Evolutionary conservation across 2,329 filamentous ascomycete genomes (phyloP).

Genomic region (Pseudonectria buxi): DNA sequence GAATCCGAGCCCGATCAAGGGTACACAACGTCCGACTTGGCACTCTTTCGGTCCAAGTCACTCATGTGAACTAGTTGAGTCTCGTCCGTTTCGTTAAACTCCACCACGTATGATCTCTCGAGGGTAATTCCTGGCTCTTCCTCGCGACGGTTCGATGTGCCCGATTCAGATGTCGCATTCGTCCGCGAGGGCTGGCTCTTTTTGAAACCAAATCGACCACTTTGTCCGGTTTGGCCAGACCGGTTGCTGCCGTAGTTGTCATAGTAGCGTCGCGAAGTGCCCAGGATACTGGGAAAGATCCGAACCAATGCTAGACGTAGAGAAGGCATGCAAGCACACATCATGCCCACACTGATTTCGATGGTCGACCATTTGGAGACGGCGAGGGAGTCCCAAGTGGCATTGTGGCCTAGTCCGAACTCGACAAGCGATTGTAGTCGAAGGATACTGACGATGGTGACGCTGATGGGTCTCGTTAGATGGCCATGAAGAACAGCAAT

Average conservation of each 20-base stretch:
- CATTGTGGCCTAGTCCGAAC: slow-evolving; percentile 25
- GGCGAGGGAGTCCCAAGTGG: slow-evolving; percentile 29
- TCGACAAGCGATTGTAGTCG: slow-evolving; percentile 28
- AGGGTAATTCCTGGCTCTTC: slow-evolving; percentile 24
- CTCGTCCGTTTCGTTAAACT: slow-evolving; percentile 28
- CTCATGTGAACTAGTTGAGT: slow-evolving; percentile 25
- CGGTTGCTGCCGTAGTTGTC: slow-evolving; percentile 14
- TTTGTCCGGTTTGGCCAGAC: slow-evolving; percentile 2
- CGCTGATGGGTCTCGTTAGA: slow-evolving; percentile 16
- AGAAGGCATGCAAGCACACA: slow-evolving; percentile 34
- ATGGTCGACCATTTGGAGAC: slow-evolving; percentile 30
- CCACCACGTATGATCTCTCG: slow-evolving; percentile 29
- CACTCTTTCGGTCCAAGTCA: slow-evolving; percentile 17
- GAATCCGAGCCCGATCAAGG: too few species aligned
- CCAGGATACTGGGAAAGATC: slow-evolving; percentile 31
- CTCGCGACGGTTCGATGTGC: slow-evolving; percentile 10
- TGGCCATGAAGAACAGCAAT: not conserved
- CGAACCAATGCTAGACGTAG: slow-evolving; percentile 29
- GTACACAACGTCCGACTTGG: slow-evolving; percentile 4
- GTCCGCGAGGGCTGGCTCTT: slow-evolving; percentile 11
- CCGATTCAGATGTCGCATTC: slow-evolving; percentile 19
- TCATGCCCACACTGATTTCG: slow-evolving; percentile 33
- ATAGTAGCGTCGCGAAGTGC: slow-evolving; percentile 25
- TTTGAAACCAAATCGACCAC: slow-evolving; percentile 7
- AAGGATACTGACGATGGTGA: slow-evolving; percentile 32